Evolutionary conservation across 176 grass and related monocot species (phyloP).

Genomic region (Aechmea fasciata): DNA sequence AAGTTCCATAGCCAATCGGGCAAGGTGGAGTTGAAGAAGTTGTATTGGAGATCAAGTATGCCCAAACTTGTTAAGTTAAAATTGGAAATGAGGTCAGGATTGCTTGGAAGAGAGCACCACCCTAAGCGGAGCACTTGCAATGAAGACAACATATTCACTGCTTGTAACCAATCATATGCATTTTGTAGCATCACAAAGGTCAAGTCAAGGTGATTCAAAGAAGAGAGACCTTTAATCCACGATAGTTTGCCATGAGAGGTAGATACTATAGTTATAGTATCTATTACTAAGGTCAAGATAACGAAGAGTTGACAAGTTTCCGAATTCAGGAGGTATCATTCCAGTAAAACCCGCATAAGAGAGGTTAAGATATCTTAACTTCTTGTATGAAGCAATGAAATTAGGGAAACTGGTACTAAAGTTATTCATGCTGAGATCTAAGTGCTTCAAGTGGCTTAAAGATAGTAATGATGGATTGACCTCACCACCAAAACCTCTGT

Average conservation of each 20-base stretch:
- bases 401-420: background rate
- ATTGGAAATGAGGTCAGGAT: background rate
- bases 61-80: slow-evolving; percentile 17
- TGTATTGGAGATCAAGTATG: accelerated
- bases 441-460: too few relatives aligned
- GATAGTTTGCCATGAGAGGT: background rate
- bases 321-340: slow-evolving; percentile 22
- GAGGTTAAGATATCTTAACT: slow-evolving; percentile 27
- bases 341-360: slow-evolving; percentile 13
- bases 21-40: background rate
- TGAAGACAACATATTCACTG: slow-evolving; percentile 13
- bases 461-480: too few relatives aligned
- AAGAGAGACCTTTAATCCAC: slow-evolving; percentile 14
- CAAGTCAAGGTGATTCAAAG: slow-evolving; percentile 9
- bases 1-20: slow-evolving; percentile 2
- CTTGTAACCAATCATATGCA: background rate
- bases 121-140: background rate
- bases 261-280: accelerated
- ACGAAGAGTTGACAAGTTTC: slow-evolving; percentile 33
- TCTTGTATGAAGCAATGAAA: background rate
- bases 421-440: too few relatives aligned
- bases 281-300: background rate
- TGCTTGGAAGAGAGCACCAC: background rate
- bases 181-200: background rate
- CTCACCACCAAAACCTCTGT: too few relatives aligned